These are phyloP conservation scores for Neonectria sp. DNA, from an alignment of 2,329 filamentous ascomycete genomes.

Conservation along the genomic window DNA sequence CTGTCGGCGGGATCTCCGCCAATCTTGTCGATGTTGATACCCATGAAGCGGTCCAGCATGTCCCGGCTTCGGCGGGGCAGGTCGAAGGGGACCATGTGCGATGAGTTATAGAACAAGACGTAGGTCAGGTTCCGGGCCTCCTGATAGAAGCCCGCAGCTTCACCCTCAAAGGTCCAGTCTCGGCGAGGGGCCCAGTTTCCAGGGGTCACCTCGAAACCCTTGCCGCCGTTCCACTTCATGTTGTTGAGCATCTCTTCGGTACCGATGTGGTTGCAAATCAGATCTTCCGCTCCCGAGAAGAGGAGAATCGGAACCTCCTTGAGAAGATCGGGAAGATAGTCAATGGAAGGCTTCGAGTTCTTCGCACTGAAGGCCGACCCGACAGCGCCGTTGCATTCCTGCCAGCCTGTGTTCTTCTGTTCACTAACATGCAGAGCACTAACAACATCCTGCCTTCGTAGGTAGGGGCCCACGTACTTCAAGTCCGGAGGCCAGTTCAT, in stretches of 20 bases:
- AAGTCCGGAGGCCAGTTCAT: conserved; percentile 99
- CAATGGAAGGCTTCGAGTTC: conserved; percentile 80
- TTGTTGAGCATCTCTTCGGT: conserved; percentile 93
- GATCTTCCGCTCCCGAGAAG: conserved; percentile 93
- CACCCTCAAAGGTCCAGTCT: conserved; percentile 94
- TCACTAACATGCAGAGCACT: conserved; percentile 85
- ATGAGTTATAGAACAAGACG: conserved; percentile 94
- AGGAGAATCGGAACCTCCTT: conserved; percentile 84
- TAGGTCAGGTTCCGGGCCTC: conserved; percentile 96
- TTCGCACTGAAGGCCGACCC: conserved; percentile 77
- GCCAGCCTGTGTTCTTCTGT: conserved; percentile 90
- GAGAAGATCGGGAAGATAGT: conserved; percentile 84
- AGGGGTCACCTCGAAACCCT: conserved; percentile 89
- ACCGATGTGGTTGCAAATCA: conserved; percentile 97
- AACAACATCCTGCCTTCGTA: conserved; percentile 85
- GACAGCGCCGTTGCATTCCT: conserved; percentile 89
- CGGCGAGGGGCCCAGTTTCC: conserved; percentile 93
- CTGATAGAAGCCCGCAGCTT: conserved; percentile 93
- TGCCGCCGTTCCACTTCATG: conserved; percentile 92
- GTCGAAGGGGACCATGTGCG: conserved; percentile 99
- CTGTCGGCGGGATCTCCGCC: conserved; percentile 86
- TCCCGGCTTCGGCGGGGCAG: conserved; percentile 88
- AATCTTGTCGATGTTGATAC: conserved; percentile 90
- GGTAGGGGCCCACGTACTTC: conserved; percentile 82
- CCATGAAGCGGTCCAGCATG: conserved; percentile 98